Conservation (phyloP, 495 filamentous ascomycete species). For the Tuber umbilicatum region DNA sequence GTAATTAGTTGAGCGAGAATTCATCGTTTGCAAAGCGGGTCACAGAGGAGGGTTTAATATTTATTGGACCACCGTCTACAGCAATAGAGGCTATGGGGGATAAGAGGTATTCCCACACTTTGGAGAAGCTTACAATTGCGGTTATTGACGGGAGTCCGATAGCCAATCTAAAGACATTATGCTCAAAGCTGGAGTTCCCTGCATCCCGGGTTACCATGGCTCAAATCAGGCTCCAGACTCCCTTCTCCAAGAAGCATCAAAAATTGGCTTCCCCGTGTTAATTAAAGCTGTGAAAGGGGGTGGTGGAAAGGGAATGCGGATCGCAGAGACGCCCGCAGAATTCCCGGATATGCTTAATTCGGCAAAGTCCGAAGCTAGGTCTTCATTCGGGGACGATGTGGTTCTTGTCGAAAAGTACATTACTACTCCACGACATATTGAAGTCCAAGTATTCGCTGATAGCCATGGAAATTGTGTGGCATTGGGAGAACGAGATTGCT, state of each 20-base stretch:
- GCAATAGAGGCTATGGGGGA: slow-evolving; percentile 98
- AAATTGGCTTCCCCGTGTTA: slow-evolving; percentile 85
- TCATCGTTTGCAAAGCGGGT: slow-evolving; percentile 82
- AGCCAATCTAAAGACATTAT: slow-evolving; percentile 89
- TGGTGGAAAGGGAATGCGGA: slow-evolving; percentile 99
- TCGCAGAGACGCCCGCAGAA: slow-evolving; percentile 64
- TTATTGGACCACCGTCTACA: slow-evolving; percentile 85
- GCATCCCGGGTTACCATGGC: slow-evolving; percentile 94
- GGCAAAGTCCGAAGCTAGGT: slow-evolving; percentile 81
- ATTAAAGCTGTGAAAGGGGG: slow-evolving; percentile 96
- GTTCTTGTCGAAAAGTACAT: slow-evolving; percentile 98
- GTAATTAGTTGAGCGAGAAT: slow-evolving; percentile 64
- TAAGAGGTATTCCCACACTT: slow-evolving; percentile 58
- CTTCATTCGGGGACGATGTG: slow-evolving; percentile 92
- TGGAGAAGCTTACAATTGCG: background rate
- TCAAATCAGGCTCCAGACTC: slow-evolving; percentile 66
- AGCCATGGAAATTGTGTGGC: slow-evolving; percentile 77
- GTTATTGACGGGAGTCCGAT: slow-evolving; percentile 14
- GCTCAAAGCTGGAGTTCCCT: slow-evolving; percentile 84
- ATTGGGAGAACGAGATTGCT: slow-evolving; percentile 79
- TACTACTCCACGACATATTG: slow-evolving; percentile 86
- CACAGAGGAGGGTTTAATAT: slow-evolving; percentile 81
- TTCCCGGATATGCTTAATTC: slow-evolving; percentile 76
- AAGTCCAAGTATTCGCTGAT: slow-evolving; percentile 96
- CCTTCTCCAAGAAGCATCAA: slow-evolving; percentile 65